Conservation (phyloP, 371 early-diverging fungal genomes). For the Saksenaea oblongispora region DNA sequence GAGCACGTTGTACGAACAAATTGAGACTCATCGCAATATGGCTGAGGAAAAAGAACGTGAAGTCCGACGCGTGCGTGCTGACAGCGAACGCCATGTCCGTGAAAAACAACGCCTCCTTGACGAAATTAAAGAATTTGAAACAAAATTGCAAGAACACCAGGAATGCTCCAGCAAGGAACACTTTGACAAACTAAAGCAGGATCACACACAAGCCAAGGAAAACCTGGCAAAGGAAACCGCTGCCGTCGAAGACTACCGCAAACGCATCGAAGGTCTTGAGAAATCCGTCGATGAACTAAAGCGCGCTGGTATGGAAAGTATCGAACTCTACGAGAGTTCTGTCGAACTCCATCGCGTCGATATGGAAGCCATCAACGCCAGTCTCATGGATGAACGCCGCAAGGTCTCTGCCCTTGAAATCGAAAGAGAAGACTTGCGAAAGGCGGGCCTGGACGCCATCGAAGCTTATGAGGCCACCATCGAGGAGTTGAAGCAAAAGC, state of each 20-base stretch:
- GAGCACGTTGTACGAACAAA: slow-evolving; percentile 45
- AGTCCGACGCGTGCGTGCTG: slow-evolving; percentile 40
- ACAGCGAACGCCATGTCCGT: slow-evolving; percentile 39
- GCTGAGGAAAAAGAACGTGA: slow-evolving; percentile 54
- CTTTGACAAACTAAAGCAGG: slow-evolving; percentile 39
- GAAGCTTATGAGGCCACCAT: slow-evolving; percentile 42
- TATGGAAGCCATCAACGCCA: slow-evolving; percentile 48
- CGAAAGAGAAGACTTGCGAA: slow-evolving; percentile 38
- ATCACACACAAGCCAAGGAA: slow-evolving; percentile 31
- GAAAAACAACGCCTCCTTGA: slow-evolving; percentile 42
- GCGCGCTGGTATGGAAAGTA: slow-evolving; percentile 54
- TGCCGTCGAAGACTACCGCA: slow-evolving; percentile 30
- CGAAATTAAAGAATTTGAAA: slow-evolving; percentile 42
- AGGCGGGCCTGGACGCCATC: slow-evolving; percentile 40
- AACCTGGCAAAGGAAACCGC: slow-evolving; percentile 23
- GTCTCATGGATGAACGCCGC: slow-evolving; percentile 41
- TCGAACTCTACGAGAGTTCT: slow-evolving; percentile 55
- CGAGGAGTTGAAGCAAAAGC: slow-evolving; percentile 39
- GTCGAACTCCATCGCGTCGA: slow-evolving; percentile 51
- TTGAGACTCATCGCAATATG: slow-evolving; percentile 44
- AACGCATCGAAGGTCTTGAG: slow-evolving; percentile 31
- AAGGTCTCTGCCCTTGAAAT: slow-evolving; percentile 30
- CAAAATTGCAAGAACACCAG: slow-evolving; percentile 38
- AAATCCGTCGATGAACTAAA: slow-evolving; percentile 49
- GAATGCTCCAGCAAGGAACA: slow-evolving; percentile 37